Evolutionary conservation across 768 basidiomycete species (phyloP).

Genomic region (Infundibulicybe gibba): DNA sequence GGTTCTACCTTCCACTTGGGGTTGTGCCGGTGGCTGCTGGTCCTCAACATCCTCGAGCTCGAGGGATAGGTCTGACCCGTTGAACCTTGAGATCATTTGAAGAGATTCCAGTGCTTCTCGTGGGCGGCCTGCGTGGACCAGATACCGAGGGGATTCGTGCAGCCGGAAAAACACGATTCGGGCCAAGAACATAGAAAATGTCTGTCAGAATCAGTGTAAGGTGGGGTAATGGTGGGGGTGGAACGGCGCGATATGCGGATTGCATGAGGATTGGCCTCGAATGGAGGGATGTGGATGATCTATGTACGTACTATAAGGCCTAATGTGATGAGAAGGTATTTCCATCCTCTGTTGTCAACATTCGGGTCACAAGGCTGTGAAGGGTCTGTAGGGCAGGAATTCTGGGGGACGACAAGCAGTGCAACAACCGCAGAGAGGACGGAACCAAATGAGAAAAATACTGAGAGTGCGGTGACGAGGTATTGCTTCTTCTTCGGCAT

Average conservation of each 20-base stretch:
- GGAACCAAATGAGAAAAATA: constrained; percentile 95
- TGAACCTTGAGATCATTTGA: constrained; percentile 81
- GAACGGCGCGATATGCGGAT: neutral
- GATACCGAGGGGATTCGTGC: constrained; percentile 91
- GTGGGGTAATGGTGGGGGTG: neutral
- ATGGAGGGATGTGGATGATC: constrained; percentile 3
- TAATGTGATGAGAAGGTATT: constrained; percentile 72
- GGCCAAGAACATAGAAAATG: constrained; percentile 79
- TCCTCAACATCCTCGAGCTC: constrained; percentile 68
- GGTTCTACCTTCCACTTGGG: constrained; percentile 6
- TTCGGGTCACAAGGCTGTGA: constrained; percentile 58
- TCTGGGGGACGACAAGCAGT: constrained; percentile 72
- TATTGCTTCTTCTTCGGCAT: constrained; percentile 91
- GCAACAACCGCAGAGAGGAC: constrained; percentile 82
- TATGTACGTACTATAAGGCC: constrained; percentile 71
- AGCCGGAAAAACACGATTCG: constrained; percentile 89
- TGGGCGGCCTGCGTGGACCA: constrained; percentile 84
- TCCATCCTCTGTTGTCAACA: constrained; percentile 83
- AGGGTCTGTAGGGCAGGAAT: constrained; percentile 52
- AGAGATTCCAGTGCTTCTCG: constrained; percentile 83
- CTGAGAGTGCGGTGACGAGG: constrained; percentile 84
- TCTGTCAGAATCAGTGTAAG: constrained; percentile 43
- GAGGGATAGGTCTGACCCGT: constrained; percentile 68
- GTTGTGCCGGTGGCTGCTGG: constrained; percentile 19
- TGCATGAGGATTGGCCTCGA: neutral